phyloP scores from a whole-genome alignment of 78 protist genomes.

The Tieghemostelium lacteum region DNA sequence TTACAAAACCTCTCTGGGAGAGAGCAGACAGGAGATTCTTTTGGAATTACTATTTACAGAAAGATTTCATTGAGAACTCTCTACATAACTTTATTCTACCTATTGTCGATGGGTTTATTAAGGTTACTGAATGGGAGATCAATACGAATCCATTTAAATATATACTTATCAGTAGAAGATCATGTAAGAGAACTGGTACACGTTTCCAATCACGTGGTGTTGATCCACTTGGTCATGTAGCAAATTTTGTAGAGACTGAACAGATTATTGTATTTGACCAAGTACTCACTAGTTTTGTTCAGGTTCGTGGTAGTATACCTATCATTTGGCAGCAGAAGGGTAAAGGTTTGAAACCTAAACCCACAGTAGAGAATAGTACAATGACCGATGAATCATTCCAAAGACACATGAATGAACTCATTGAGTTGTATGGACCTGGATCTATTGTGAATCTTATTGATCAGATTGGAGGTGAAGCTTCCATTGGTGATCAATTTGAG shows the following conservation, averaged over 20 bases:
- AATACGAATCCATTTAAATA: conserved; percentile 64
- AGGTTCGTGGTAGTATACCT: conserved; percentile 78
- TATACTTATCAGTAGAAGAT: conserved; percentile 62
- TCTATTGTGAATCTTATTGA: conserved; percentile 66
- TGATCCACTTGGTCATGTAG: conserved; percentile 81
- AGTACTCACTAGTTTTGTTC: conserved; percentile 70
- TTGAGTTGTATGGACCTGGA: conserved; percentile 63
- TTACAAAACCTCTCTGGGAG: conserved; percentile 34
- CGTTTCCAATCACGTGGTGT: conserved; percentile 79
- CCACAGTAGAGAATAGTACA: conserved; percentile 21
- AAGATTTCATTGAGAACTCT: conserved; percentile 41
- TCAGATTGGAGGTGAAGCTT: conserved; percentile 75
- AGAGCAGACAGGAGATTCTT: conserved; percentile 58
- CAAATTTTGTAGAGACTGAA: conserved; percentile 86
- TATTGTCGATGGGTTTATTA: conserved; percentile 80
- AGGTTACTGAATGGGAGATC: conserved; percentile 57
- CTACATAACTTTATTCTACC: conserved; percentile 69
- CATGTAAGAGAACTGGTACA: conserved; percentile 81
- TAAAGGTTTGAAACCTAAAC: conserved; percentile 70
- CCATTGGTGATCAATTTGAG: conserved; percentile 78
- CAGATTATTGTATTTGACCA: conserved; percentile 54
- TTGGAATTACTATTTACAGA: conserved; percentile 57
- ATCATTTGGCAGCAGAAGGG: conserved; percentile 79
- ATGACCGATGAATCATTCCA: conserved; percentile 70
- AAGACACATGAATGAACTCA: conserved; percentile 58